Evolutionary conservation across 768 basidiomycete species (phyloP).

Genomic region (Lentinula raphanica): DNA sequence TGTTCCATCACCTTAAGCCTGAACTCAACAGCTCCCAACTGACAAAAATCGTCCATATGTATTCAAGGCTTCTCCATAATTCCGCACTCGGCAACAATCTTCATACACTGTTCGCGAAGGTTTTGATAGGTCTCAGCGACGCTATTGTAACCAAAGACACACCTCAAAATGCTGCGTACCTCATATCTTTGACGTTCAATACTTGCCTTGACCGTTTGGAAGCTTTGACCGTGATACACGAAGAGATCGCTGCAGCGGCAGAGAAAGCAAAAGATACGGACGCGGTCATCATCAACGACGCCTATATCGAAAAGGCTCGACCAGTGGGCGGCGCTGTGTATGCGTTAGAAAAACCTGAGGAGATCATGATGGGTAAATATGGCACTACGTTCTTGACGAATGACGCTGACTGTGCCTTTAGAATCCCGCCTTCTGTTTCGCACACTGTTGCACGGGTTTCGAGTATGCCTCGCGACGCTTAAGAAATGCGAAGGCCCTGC

Average conservation of each 20-base stretch:
- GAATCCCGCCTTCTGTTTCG: conserved; percentile 86
- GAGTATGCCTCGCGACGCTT: conserved; percentile 68
- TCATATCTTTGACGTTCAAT: conserved; percentile 76
- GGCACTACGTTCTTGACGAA: neutral
- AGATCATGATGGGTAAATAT: conserved; percentile 67
- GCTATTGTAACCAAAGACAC: conserved; percentile 74
- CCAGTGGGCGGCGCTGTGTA: conserved; percentile 76
- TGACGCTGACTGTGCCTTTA: conserved; percentile 26
- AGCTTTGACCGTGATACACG: conserved; percentile 63
- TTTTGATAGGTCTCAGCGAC: conserved; percentile 87
- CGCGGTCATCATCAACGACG: conserved; percentile 40
- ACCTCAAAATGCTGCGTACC: conserved; percentile 55
- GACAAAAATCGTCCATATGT: conserved; percentile 72
- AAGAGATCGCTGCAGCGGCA: conserved; percentile 44
- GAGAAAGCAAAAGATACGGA: conserved; percentile 45
- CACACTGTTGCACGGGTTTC: conserved; percentile 83
- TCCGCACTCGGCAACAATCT: conserved; percentile 72
- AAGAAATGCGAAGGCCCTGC: conserved; percentile 74
- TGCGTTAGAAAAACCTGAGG: conserved; percentile 77
- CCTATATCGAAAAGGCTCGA: conserved; percentile 77
- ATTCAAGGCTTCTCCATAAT: conserved; percentile 87
- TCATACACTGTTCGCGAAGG: conserved; percentile 88
- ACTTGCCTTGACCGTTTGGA: conserved; percentile 82
- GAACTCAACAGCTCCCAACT: conserved; percentile 79
- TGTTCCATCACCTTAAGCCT: conserved; percentile 84